These are phyloP conservation scores for Cyberlindnera maritima DNA, from an alignment of 805 yeast species.

Conservation along the genomic window DNA sequence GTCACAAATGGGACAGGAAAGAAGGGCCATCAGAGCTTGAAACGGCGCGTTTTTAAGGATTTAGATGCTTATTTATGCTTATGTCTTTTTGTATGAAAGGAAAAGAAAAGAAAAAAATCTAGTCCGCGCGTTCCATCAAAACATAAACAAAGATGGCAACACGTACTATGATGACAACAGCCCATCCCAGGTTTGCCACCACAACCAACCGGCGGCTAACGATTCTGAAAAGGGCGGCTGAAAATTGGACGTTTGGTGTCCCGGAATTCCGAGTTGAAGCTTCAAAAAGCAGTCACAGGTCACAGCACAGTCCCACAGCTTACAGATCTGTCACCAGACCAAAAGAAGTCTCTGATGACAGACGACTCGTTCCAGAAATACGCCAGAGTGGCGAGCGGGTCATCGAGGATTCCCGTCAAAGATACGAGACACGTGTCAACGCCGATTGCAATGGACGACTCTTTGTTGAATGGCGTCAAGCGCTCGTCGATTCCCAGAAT, in stretches of 20 bases:
- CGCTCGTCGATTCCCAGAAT: slow-evolving; percentile 25
- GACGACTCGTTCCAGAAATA: slow-evolving; percentile 14
- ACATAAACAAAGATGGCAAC: neutral
- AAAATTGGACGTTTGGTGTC: no score
- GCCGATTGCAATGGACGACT: slow-evolving; percentile 22
- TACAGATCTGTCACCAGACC: no score
- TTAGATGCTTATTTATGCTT: neutral
- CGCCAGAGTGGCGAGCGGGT: slow-evolving; percentile 6
- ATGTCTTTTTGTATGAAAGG: neutral
- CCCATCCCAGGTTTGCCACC: neutral
- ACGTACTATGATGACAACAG: no score
- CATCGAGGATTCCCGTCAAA: slow-evolving; percentile 23
- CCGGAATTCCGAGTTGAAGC: no score
- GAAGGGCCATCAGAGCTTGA: neutral
- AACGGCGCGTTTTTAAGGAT: neutral
- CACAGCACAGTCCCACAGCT: no score
- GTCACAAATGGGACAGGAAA: slow-evolving; percentile 2
- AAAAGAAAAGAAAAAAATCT: no score
- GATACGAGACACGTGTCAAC: slow-evolving; percentile 19
- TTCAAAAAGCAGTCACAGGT: no score
- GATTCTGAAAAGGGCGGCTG: neutral
- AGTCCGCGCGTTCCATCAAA: neutral
- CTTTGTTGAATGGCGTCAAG: slow-evolving; percentile 10
- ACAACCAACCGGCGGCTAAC: neutral
- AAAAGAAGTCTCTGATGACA: neutral